A percentile compares a stretch with the other conserved stretches of the same genome.
These are phyloP conservation scores for Neurospora sp. DNA, from an alignment of 495 filamentous ascomycete species.

Conservation along the genomic window DNA sequence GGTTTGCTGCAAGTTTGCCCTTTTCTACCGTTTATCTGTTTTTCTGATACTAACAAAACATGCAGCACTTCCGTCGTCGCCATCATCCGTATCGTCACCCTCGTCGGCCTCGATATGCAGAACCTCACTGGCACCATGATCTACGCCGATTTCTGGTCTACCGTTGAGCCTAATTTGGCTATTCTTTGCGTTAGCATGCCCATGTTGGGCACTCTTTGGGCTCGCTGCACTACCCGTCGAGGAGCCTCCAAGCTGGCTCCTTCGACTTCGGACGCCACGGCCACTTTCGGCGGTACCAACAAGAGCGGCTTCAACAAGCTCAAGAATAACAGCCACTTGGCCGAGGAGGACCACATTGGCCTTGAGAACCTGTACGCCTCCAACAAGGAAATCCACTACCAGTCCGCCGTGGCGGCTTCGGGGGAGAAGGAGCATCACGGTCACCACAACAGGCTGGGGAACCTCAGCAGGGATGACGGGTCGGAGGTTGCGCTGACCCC, in stretches of 20 bases:
- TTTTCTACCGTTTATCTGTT: neutral
- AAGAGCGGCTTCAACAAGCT: conserved; percentile 9
- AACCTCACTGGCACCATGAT: conserved; percentile 19
- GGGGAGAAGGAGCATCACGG: neutral
- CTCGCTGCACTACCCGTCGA: conserved; percentile 5
- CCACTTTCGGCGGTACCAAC: conserved; percentile 1
- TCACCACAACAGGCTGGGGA: neutral
- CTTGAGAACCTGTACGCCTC: conserved; percentile 10
- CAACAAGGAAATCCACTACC: conserved; percentile 5
- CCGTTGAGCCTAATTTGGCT: conserved; percentile 20
- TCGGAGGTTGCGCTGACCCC: conserved; percentile 7
- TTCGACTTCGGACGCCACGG: neutral
- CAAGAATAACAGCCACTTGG: neutral
- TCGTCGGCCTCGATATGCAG: conserved; percentile 9
- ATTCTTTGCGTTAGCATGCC: conserved; percentile 26
- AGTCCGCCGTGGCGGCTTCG: conserved; percentile 2
- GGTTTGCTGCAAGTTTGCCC: conserved; percentile 12
- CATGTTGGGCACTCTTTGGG: conserved; percentile 12
- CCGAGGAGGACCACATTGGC: neutral
- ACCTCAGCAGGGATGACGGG: conserved; percentile 6
- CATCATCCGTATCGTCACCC: conserved; percentile 20
- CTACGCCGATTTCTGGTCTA: conserved; percentile 23
- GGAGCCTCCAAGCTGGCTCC: conserved; percentile 10
- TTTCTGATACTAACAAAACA: neutral
- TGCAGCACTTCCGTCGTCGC: conserved; percentile 8